A percentile compares a stretch with the other conserved stretches of the same genome.
phyloP scores from a whole-genome alignment of 2,329 filamentous ascomycete genomes.

The Karstenula rhodostoma region DNA sequence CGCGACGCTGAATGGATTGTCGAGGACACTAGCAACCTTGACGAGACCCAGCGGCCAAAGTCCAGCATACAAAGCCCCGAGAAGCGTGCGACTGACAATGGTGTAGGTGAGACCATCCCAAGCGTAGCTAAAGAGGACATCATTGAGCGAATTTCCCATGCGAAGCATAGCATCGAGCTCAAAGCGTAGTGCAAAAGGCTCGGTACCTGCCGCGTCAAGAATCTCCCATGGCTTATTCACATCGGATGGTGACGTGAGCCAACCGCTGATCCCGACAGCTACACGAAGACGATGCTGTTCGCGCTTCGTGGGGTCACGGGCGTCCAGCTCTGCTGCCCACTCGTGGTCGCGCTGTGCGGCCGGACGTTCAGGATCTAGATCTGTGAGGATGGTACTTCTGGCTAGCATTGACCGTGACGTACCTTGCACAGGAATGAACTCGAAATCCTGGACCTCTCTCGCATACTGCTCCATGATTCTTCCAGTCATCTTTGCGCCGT shows the following conservation, averaged over 20 bases:
- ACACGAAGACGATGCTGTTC: slow-evolving; percentile 66
- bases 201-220: slow-evolving; percentile 70
- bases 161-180: slow-evolving; percentile 79
- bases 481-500: slow-evolving; percentile 79
- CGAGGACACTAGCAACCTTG: slow-evolving; percentile 65
- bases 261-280: slow-evolving; percentile 81
- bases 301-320: slow-evolving; percentile 34
- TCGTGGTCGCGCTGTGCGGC: slow-evolving; percentile 29
- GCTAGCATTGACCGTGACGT: not conserved
- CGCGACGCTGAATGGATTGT: slow-evolving; percentile 82
- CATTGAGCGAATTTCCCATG: slow-evolving; percentile 78
- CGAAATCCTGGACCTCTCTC: slow-evolving; percentile 86
- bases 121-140: slow-evolving; percentile 77
- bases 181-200: slow-evolving; percentile 84
- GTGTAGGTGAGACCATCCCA: slow-evolving; percentile 77
- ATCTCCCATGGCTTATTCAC: slow-evolving; percentile 78
- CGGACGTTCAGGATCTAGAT: slow-evolving; percentile 33
- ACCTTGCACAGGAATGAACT: slow-evolving; percentile 76
- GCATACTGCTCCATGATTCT: slow-evolving; percentile 86
- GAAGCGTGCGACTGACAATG: slow-evolving; percentile 68
- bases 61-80: slow-evolving; percentile 55
- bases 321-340: slow-evolving; percentile 37
- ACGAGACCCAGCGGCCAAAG: slow-evolving; percentile 57
- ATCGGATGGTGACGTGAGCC: slow-evolving; percentile 75
- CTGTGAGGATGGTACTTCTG: slow-evolving; percentile 7